These are phyloP conservation scores for Phoma herbarum DNA, from an alignment of 2,329 filamentous ascomycete species.

Conservation along the genomic window DNA sequence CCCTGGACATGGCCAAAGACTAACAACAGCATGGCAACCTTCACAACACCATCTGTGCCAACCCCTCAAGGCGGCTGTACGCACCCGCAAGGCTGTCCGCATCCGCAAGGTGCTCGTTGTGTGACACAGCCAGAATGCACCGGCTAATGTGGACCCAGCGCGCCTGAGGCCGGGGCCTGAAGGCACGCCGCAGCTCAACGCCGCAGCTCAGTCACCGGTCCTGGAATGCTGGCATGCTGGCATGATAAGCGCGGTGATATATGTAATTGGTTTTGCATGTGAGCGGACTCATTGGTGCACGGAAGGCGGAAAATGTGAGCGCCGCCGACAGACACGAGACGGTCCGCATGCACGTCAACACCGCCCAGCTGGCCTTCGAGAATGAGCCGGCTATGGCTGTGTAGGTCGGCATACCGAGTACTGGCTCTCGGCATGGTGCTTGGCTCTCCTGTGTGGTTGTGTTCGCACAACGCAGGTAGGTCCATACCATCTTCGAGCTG, in stretches of 20 bases:
- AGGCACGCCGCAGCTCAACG: background rate
- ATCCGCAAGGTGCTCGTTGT: background rate
- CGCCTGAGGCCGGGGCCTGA: background rate
- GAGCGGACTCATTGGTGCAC: background rate
- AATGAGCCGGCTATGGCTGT: background rate
- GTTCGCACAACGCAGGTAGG: background rate
- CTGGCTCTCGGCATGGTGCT: background rate
- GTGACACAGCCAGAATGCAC: background rate
- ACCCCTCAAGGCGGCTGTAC: background rate
- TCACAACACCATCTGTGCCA: background rate
- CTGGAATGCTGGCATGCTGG: background rate
- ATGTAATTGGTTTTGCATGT: background rate
- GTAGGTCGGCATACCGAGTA: background rate
- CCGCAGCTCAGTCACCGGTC: background rate
- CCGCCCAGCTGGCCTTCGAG: background rate
- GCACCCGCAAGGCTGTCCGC: background rate
- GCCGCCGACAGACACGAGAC: background rate
- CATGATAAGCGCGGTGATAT: conserved; percentile 2
- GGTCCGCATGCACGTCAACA: background rate
- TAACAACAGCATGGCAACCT: background rate
- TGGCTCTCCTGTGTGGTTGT: background rate
- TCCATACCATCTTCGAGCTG: background rate
- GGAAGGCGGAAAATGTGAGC: background rate
- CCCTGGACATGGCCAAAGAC: background rate
- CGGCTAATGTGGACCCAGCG: conserved; percentile 3